Conservation (phyloP, 139 green algal species). For the Picocystis salinarum region DNA sequence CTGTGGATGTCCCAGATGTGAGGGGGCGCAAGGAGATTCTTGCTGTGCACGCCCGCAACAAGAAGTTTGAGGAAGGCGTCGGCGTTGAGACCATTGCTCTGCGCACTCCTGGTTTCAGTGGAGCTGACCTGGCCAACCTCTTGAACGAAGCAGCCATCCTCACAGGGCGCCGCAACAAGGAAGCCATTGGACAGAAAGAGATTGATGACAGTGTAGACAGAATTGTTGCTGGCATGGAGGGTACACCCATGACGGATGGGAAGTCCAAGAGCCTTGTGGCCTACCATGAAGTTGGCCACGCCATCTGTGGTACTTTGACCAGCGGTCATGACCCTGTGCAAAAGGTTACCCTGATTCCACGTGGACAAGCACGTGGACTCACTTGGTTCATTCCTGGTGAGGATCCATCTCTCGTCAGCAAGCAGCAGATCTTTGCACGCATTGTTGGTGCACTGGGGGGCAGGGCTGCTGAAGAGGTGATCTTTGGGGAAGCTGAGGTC, state of each 20-base stretch:
- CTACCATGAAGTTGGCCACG: constrained; percentile 95
- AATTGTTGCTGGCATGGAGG: constrained; percentile 94
- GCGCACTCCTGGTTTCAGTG: constrained; percentile 79
- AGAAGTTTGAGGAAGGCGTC: constrained; percentile 82
- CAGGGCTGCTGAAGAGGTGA: constrained; percentile 87
- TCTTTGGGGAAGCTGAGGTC: constrained; percentile 92
- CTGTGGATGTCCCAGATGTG: constrained; percentile 89
- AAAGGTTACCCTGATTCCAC: constrained; percentile 96
- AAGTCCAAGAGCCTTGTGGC: constrained; percentile 92
- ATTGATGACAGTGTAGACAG: constrained; percentile 90
- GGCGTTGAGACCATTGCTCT: constrained; percentile 85
- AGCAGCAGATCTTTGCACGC: constrained; percentile 90
- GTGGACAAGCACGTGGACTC: constrained; percentile 84
- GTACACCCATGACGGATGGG: constrained; percentile 88
- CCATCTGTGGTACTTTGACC: constrained; percentile 86
- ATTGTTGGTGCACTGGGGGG: constrained; percentile 90
- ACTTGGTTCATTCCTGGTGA: constrained; percentile 96
- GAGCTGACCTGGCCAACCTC: constrained; percentile 95
- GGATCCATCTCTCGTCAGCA: constrained; percentile 87
- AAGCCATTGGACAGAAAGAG: constrained; percentile 50
- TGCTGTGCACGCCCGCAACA: constrained; percentile 83
- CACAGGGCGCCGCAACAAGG: constrained; percentile 63
- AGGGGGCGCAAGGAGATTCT: constrained; percentile 87
- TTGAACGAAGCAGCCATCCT: constrained; percentile 98
- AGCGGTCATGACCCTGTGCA: constrained; percentile 92